These are phyloP conservation scores for Fusarium hainanense DNA, from an alignment of 2,329 filamentous ascomycete genomes.

Conservation along the genomic window DNA sequence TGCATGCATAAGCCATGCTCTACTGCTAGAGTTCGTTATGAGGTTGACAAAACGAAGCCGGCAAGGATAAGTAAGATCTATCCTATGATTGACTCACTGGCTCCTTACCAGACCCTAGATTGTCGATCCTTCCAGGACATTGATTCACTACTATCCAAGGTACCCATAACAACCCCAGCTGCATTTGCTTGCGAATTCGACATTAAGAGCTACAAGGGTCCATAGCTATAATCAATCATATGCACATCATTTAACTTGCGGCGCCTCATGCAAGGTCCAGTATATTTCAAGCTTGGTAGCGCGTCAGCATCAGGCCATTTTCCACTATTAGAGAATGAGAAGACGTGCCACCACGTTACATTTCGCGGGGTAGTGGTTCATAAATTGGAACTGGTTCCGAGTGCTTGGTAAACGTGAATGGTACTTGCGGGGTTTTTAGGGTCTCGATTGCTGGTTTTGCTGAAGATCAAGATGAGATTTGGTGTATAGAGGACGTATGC, in stretches of 20 bases:
- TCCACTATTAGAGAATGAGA: constrained; percentile 13
- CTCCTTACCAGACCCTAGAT: not conserved
- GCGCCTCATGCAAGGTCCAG: constrained; percentile 21
- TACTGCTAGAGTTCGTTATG: not conserved
- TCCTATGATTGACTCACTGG: no score
- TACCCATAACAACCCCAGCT: not conserved
- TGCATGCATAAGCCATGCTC: not conserved
- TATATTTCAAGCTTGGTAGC: constrained; percentile 9
- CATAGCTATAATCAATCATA: not conserved
- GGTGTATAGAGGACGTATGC: not conserved
- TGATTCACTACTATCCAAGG: not conserved
- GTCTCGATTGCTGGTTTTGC: not conserved
- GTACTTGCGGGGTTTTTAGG: constrained; percentile 16
- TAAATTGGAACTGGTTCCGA: constrained; percentile 7
- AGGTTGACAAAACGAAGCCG: not conserved
- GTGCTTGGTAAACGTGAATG: constrained; percentile 6
- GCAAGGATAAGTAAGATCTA: not conserved
- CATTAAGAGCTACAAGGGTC: not conserved
- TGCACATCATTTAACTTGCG: constrained; percentile 1
- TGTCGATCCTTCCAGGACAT: not conserved
- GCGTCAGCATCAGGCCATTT: constrained; percentile 45
- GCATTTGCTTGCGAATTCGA: not conserved
- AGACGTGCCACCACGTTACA: constrained; percentile 38
- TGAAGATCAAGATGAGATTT: not conserved
- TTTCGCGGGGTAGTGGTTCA: constrained; percentile 44